Conservation (phyloP, 2,329 filamentous ascomycete genomes). For the Aspergillus persii region DNA sequence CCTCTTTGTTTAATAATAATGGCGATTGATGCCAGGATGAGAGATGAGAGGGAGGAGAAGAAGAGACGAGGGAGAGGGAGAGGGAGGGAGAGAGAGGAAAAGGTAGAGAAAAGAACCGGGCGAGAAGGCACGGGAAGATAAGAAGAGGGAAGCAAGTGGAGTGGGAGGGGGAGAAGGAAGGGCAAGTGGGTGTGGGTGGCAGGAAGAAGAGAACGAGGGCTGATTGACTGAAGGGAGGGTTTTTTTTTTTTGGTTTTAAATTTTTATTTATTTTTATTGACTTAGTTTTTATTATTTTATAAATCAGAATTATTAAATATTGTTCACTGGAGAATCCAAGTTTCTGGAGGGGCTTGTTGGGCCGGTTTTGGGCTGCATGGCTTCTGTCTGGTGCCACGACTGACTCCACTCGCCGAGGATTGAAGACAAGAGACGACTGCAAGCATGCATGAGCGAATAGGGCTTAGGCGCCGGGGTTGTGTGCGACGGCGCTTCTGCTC, state of each 20-base stretch:
- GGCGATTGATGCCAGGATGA: conserved; percentile 18
- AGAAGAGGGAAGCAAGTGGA: conserved; percentile 16
- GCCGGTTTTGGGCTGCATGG: conserved; percentile 37
- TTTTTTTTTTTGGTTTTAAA: too few species aligned
- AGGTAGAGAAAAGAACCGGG: conserved; percentile 25
- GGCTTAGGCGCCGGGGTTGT: conserved; percentile 22
- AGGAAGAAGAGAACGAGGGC: conserved; percentile 6
- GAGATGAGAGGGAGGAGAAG: conserved; percentile 3
- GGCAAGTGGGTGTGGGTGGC: conserved; percentile 6
- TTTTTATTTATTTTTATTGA: too few species aligned
- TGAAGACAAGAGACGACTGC: conserved; percentile 21
- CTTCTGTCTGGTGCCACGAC: conserved; percentile 42
- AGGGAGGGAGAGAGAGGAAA: conserved; percentile 13
- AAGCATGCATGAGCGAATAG: conserved; percentile 32
- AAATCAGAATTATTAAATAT: too few species aligned
- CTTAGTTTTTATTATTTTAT: too few species aligned
- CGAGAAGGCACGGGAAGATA: conserved; percentile 28
- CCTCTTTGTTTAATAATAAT: conserved; percentile 8
- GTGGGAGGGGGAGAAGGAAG: conserved; percentile 10
- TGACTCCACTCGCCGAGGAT: conserved; percentile 30
- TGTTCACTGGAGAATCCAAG: too few species aligned
- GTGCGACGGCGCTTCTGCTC: background rate
- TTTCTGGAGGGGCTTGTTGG: conserved; percentile 27
- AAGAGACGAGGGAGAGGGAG: conserved; percentile 6
- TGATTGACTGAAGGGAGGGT: conserved; percentile 7